Evolutionary conservation across 805 yeast species (phyloP), one percentile per base, ranked within the genome.

Genomic region (Kregervanrija fluxuum): DNA sequence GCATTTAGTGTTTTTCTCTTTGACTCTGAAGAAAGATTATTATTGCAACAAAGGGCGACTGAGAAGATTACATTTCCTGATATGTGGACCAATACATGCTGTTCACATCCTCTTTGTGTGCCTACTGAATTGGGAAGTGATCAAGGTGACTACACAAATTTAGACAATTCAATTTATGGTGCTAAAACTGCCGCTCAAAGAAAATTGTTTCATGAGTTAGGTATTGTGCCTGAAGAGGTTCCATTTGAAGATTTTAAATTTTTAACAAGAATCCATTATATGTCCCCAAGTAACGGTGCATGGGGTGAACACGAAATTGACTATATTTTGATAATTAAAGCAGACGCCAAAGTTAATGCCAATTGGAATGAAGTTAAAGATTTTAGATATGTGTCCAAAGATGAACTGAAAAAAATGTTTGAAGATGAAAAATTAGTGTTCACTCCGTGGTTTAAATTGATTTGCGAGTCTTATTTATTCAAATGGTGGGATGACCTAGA

Each of bases 301-400:
- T 91, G 98, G 98, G 98, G 98, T 38, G 99, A 91, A 62, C 99
- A 91, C 59, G 99, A 91, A 67, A 84, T 93, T 52, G 99, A 93
- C 66, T 93, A 93, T 65, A 93, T 93, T 53, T 73, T 93, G 57
- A 80, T 93, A 48, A 82, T 84, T 56, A 75, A 71, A 55, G 68
- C 89, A 15, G 64, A 67, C 44, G 70, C 77, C 36, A 61, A 66
- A 40, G 54, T 69, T 15, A 61, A 69, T 43, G 74, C 82, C 13
- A 82, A 83, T 54, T 75, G 80, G 30, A 93, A 90, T 60, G 99
- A 93, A 64, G 96, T 91, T 41, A 80, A 80, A 59, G 96, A 85
- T 60, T 67, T 69, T 56, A 77, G 71, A 56, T 93, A 85, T 67
- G 98, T 93, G 17, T 67, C 79, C 31, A 75, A 75, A 22, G 67